Evolutionary conservation across 371 early-diverging fungal species (phyloP), one percentile per base, ranked within the genome.

Genomic region (Syncephalastrum monosporum): DNA sequence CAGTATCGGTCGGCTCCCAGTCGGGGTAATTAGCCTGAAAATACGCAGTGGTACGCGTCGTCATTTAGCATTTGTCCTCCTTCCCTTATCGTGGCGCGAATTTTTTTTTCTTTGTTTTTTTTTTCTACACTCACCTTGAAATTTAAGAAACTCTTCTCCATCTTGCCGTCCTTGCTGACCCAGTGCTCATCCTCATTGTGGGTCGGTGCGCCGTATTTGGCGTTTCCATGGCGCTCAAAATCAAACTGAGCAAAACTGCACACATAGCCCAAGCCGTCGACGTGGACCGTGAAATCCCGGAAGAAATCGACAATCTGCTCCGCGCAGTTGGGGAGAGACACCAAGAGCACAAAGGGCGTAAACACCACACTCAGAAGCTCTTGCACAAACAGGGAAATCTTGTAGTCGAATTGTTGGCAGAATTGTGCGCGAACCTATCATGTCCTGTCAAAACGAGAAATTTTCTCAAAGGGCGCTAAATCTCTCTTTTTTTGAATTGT

Each of bases 171-270:
- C 42, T 92, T 91, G 6, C 93, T 90, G 14, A 86, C 57, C 57
- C 78, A 78, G 29, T 88, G 81, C 8, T 82, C 87, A 50, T 83
- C 83, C 4, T 78, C 69, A 0, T 72, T 74, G 4, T 80, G 74
- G 3, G 79, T 74, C 1, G 89, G 91, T 0, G 91, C 94, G 0
- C 93, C 92, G 60, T 91, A 92, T 69, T 86, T 84, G 3, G 76
- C 81, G 64, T 94, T 92, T 1, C 95, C 96, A 63, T 95, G 90
- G 33, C 84, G 68, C 57, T 84, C 82, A 65, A 96, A 87, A 64
- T 92, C 89, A 68, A 96, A 97, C n/a, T 89, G 86, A 10, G 98
- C 93, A 82, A 96, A 94, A 57, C 93, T 93, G 74, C 97, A 98
- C 5, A 98, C 95, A 61, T 93, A 90, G 3, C 98, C 99, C 2